phyloP scores from a whole-genome alignment of 2,329 filamentous ascomycete species.

The Eutypa lata region DNA sequence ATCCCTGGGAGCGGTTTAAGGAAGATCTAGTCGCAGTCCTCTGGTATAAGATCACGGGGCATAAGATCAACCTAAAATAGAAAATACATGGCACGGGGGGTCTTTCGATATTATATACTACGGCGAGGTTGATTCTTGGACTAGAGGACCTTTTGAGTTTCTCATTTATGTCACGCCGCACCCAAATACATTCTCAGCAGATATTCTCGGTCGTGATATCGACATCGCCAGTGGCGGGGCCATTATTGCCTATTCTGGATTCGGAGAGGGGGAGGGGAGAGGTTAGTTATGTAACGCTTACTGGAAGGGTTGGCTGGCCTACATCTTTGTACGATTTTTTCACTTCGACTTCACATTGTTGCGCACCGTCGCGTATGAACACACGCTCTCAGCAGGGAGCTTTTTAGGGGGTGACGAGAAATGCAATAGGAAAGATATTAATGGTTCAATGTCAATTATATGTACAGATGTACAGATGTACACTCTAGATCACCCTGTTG shows the following conservation, averaged over 20 bases:
- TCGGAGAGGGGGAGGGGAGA: neutral
- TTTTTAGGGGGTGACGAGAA: neutral
- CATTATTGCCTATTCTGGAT: neutral
- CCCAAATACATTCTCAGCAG: neutral
- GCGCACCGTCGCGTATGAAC: neutral
- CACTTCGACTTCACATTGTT: too few species aligned
- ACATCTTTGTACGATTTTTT: too few species aligned
- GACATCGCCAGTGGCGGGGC: neutral
- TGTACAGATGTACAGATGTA: neutral
- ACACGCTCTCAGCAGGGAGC: neutral
- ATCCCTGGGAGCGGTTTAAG: constrained; percentile 73
- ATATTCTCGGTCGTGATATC: neutral
- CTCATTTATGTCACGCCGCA: neutral
- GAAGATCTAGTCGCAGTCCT: constrained; percentile 60
- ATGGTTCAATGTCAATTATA: neutral
- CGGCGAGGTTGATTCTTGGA: neutral
- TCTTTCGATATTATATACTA: neutral
- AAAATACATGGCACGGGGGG: neutral
- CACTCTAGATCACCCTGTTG: neutral
- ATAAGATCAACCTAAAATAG: constrained; percentile 53
- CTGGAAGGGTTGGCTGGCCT: neutral
- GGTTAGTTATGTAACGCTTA: neutral
- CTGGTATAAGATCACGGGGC: constrained; percentile 63
- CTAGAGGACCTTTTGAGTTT: neutral
- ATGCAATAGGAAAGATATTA: neutral